A percentile compares a stretch with the other conserved stretches of the same genome.
Conservation (phyloP, 176 grass and related monocot species). For the Microstegium vimineum region DNA sequence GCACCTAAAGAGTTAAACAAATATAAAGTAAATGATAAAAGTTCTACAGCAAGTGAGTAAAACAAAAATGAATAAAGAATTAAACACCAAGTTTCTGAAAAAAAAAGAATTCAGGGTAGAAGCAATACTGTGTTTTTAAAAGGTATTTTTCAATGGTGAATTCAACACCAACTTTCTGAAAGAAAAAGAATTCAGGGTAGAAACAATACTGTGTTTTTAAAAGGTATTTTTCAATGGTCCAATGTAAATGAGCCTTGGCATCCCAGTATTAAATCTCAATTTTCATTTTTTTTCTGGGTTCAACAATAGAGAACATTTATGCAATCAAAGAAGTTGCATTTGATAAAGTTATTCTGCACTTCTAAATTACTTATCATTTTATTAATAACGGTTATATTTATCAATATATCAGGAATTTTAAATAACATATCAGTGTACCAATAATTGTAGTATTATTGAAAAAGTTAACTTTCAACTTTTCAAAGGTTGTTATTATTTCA, state of each 20-base stretch:
- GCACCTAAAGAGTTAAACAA: constrained; percentile 38
- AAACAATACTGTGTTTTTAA: background rate
- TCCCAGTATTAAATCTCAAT: background rate
- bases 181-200: background rate
- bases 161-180: background rate
- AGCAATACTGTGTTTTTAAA: too few species aligned
- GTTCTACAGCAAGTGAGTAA: background rate
- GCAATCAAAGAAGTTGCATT: background rate
- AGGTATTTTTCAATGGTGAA: too few species aligned
- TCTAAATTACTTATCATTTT: constrained; percentile 1
- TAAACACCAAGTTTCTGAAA: too few species aligned
- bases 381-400: background rate
- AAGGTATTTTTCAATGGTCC: background rate
- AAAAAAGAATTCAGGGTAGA: too few species aligned
- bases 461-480: background rate
- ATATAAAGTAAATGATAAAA: constrained; percentile 27
- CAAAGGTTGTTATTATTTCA: constrained; percentile 1
- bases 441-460: background rate
- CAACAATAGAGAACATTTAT: background rate
- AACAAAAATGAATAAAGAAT: background rate
- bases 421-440: background rate
- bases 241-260: constrained; percentile 15
- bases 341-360: background rate
- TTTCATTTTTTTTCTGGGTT: background rate
- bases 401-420: background rate